Evolutionary conservation across 2,329 filamentous ascomycete species (phyloP).

Genomic region (Aphanoascus verrucosus): DNA sequence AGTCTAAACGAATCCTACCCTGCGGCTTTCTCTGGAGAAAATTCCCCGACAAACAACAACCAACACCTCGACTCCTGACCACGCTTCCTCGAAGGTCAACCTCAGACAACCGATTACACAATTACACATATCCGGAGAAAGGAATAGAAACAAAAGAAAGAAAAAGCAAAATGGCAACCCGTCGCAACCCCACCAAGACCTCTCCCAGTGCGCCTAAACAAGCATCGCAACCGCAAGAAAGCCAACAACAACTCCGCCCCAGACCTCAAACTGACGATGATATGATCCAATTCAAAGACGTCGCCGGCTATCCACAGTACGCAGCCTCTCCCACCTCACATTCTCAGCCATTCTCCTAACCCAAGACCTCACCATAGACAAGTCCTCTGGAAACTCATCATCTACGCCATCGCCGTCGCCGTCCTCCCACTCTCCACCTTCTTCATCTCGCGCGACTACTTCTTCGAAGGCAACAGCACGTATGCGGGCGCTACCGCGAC

Average conservation of each 20-base stretch:
- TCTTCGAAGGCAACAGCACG: slow-evolving; percentile 79
- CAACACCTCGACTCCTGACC: too few relatives aligned
- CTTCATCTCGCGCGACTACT: slow-evolving; percentile 60
- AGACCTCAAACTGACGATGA: neutral
- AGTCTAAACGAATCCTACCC: too few relatives aligned
- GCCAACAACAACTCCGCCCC: neutral
- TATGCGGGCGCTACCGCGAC: slow-evolving; percentile 78
- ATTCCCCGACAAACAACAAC: too few relatives aligned
- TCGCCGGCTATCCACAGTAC: slow-evolving; percentile 7
- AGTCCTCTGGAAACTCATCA: slow-evolving; percentile 81
- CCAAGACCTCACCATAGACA: slow-evolving; percentile 41
- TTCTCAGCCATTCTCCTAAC: neutral
- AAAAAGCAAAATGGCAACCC: slow-evolving; percentile 24
- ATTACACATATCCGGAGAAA: neutral
- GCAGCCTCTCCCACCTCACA: neutral
- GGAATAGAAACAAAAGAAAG: neutral
- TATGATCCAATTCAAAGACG: neutral
- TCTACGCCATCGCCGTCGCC: slow-evolving; percentile 87
- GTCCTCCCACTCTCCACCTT: slow-evolving; percentile 78
- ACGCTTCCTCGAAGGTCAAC: too few relatives aligned
- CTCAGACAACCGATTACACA: too few relatives aligned
- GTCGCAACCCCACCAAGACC: slow-evolving; percentile 20
- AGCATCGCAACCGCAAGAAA: slow-evolving; percentile 15
- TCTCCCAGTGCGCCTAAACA: slow-evolving; percentile 10
- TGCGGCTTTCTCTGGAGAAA: too few relatives aligned